These are phyloP conservation scores for Ceratocystis ficicola DNA, from an alignment of 2,329 filamentous ascomycete species.

Conservation along the genomic window DNA sequence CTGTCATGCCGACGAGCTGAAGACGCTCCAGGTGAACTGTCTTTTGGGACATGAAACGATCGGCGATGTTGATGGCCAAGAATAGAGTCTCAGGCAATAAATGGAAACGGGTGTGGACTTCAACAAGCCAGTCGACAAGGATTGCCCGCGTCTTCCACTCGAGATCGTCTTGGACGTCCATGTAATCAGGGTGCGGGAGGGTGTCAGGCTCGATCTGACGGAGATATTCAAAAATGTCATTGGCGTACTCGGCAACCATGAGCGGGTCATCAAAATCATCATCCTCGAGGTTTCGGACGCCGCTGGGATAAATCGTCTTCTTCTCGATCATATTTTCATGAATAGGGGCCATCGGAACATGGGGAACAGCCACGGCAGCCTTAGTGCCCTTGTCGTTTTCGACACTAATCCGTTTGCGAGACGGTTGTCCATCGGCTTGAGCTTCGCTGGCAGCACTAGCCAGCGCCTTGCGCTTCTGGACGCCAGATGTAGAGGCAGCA, in stretches of 20 bases:
- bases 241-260: conserved; percentile 96
- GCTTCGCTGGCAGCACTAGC: conserved; percentile 28
- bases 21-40: conserved; percentile 92
- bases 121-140: conserved; percentile 93
- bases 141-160: conserved; percentile 99
- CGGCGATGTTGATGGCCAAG: conserved; percentile 94
- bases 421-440: conserved; percentile 36
- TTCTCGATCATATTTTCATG: conserved; percentile 26
- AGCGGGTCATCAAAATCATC: conserved; percentile 89
- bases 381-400: conserved; percentile 40
- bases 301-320: conserved; percentile 24
- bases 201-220: conserved; percentile 68
- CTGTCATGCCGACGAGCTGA: conserved; percentile 91
- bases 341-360: conserved; percentile 24
- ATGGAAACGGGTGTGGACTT: conserved; percentile 94
- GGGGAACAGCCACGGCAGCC: conserved; percentile 18
- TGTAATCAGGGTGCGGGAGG: conserved; percentile 84
- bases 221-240: conserved; percentile 94
- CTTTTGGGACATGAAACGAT: conserved; percentile 91
- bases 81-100: conserved; percentile 93
- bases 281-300: conserved; percentile 58
- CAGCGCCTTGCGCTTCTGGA: conserved; percentile 56
- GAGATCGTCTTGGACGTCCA: conserved; percentile 84
- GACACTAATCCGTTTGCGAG: conserved; percentile 40
- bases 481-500: conserved; percentile 58